phyloP scores from a whole-genome alignment of 495 filamentous ascomycete species.

The Friedmanniomyces simplex region DNA sequence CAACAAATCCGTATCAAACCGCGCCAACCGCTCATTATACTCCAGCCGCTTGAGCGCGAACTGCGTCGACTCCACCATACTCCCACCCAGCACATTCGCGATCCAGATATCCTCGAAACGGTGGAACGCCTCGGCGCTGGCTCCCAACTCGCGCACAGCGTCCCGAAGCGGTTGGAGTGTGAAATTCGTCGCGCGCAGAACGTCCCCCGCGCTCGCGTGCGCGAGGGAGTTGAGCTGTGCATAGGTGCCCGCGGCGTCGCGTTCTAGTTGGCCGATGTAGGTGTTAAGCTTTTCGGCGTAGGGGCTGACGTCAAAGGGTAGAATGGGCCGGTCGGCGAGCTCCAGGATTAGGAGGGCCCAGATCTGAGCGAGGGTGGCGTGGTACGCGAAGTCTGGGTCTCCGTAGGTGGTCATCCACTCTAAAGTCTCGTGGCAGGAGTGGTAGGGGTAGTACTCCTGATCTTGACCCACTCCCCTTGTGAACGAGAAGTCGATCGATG shows the following conservation, averaged over 20 bases:
- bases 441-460: slow-evolving; percentile 48
- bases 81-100: slow-evolving; percentile 48
- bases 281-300: slow-evolving; percentile 54
- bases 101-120: slow-evolving; percentile 68
- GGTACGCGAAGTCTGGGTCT: slow-evolving; percentile 76
- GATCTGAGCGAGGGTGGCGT: slow-evolving; percentile 67
- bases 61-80: slow-evolving; percentile 58
- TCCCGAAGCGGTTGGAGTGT: slow-evolving; percentile 44
- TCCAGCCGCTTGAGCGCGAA: slow-evolving; percentile 54
- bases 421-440: slow-evolving; percentile 81
- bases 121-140: slow-evolving; percentile 53
- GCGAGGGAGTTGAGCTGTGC: slow-evolving; percentile 44
- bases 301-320: slow-evolving; percentile 74
- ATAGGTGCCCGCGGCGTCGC: slow-evolving; percentile 32
- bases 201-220: slow-evolving; percentile 32
- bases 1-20: slow-evolving; percentile 73
- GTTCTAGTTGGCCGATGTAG: slow-evolving; percentile 57
- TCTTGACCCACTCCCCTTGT: background rate
- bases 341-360: slow-evolving; percentile 78
- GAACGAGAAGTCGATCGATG: slow-evolving; percentile 81
- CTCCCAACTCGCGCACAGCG: slow-evolving; percentile 54
- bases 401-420: slow-evolving; percentile 71
- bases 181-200: slow-evolving; percentile 11
- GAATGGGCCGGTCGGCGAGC: slow-evolving; percentile 62
- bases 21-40: slow-evolving; percentile 48